These are phyloP conservation scores for Aspergillus sp. DNA, from an alignment of 2,329 filamentous ascomycete genomes.

Conservation along the genomic window DNA sequence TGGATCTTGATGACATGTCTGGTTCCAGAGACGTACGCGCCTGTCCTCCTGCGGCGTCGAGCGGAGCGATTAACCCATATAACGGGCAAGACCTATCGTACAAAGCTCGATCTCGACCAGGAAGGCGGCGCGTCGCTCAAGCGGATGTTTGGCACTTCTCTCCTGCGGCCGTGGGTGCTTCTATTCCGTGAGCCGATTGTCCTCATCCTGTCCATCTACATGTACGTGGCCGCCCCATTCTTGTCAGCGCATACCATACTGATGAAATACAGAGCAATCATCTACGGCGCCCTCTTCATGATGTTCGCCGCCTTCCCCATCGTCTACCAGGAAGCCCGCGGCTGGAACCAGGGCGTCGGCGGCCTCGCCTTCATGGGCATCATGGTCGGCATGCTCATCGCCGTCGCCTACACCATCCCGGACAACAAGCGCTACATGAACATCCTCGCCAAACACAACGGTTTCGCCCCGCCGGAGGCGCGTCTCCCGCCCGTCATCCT, in stretches of 20 bases:
- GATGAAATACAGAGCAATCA: not conserved
- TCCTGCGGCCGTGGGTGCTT: not conserved
- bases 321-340: not conserved
- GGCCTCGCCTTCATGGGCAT: not conserved
- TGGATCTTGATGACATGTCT: not conserved
- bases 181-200: not conserved
- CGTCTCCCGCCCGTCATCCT: not conserved
- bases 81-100: not conserved
- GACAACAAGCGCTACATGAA: not conserved
- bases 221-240: too few species aligned
- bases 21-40: not conserved
- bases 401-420: not conserved
- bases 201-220: not conserved
- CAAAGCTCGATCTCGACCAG: not conserved
- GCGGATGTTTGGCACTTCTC: not conserved
- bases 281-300: not conserved
- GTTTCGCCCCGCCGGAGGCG: not conserved
- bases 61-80: not conserved
- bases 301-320: not conserved
- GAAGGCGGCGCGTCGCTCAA: not conserved
- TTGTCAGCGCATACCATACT: too few species aligned
- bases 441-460: not conserved
- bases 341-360: not conserved
- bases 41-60: not conserved
- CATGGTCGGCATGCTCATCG: not conserved